Conservation (phyloP, 768 basidiomycete genomes). For the Pleurotus eryngii region DNA sequence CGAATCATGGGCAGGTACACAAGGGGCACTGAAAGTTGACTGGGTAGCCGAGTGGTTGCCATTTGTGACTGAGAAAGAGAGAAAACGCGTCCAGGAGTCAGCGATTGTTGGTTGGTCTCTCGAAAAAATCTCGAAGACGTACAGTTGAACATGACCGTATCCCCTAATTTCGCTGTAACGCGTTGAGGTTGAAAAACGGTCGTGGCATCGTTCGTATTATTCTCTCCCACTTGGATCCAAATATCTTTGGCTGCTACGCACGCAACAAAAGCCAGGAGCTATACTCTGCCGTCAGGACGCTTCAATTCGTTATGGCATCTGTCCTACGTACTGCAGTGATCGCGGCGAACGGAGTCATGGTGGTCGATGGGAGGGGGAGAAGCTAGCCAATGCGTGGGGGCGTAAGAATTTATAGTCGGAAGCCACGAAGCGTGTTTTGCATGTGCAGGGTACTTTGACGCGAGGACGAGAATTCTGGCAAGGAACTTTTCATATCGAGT, state of each 20-base stretch:
- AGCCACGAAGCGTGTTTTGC: not conserved
- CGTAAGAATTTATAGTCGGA: slow-evolving; percentile 4
- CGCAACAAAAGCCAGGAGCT: slow-evolving; percentile 15
- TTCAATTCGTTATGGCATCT: not conserved
- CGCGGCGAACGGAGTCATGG: not conserved
- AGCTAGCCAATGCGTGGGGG: not conserved
- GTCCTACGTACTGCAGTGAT: not conserved
- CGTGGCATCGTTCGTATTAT: slow-evolving; percentile 39
- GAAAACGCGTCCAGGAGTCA: not conserved
- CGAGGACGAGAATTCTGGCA: not conserved
- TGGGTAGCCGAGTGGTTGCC: slow-evolving; percentile 55
- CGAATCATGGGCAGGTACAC: slow-evolving; percentile 45
- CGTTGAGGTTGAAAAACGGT: slow-evolving; percentile 44
- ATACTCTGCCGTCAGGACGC: not conserved
- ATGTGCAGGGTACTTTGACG: not conserved
- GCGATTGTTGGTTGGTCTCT: not conserved
- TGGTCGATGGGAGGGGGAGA: not conserved
- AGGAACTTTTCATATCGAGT: not conserved
- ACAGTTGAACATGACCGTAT: slow-evolving; percentile 59
- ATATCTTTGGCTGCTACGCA: slow-evolving; percentile 34
- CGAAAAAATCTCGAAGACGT: slow-evolving; percentile 11
- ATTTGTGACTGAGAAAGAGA: slow-evolving; percentile 36
- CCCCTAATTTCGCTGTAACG: slow-evolving; percentile 42
- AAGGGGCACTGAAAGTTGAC: slow-evolving; percentile 54
- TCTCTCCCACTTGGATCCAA: slow-evolving; percentile 43